Conservation (phyloP, 1,139 yeast genomes). For the Taphrina sp. region DNA sequence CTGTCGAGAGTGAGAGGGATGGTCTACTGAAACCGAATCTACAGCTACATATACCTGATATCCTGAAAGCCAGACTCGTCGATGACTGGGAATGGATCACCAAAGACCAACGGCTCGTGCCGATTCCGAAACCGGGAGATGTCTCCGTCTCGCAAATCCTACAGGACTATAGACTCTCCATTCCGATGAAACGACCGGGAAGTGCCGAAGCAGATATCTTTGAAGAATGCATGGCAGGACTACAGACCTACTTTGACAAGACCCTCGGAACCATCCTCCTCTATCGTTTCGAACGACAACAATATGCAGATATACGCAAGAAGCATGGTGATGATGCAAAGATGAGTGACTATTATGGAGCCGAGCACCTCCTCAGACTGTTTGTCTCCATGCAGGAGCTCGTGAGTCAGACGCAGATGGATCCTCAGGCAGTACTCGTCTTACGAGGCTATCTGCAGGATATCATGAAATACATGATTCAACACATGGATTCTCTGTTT, state of each 20-base stretch:
- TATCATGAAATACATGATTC: slow-evolving; percentile 48
- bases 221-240: slow-evolving; percentile 66
- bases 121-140: slow-evolving; percentile 38
- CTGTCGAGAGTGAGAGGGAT: slow-evolving; percentile 40
- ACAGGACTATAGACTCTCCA: slow-evolving; percentile 37
- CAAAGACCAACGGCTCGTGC: slow-evolving; percentile 56
- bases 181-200: slow-evolving; percentile 36
- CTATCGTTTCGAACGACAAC: slow-evolving; percentile 82
- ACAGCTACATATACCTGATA: slow-evolving; percentile 58
- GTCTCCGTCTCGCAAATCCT: slow-evolving; percentile 40
- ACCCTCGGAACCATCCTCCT: slow-evolving; percentile 69
- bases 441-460: slow-evolving; percentile 57
- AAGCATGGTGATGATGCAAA: slow-evolving; percentile 45
- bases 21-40: slow-evolving; percentile 54
- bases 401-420: slow-evolving; percentile 77
- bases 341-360: slow-evolving; percentile 62
- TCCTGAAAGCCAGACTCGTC: slow-evolving; percentile 67
- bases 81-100: slow-evolving; percentile 94
- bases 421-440: slow-evolving; percentile 63
- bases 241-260: slow-evolving; percentile 73
- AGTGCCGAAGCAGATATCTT: slow-evolving; percentile 57
- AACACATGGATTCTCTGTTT: slow-evolving; percentile 5
- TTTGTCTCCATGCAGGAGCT: slow-evolving; percentile 70
- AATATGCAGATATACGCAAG: slow-evolving; percentile 59
- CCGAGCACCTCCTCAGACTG: slow-evolving; percentile 41